These are phyloP conservation scores for Medicago ruthenica DNA, from an alignment of 306 rosid genomes.

Conservation along the genomic window DNA sequence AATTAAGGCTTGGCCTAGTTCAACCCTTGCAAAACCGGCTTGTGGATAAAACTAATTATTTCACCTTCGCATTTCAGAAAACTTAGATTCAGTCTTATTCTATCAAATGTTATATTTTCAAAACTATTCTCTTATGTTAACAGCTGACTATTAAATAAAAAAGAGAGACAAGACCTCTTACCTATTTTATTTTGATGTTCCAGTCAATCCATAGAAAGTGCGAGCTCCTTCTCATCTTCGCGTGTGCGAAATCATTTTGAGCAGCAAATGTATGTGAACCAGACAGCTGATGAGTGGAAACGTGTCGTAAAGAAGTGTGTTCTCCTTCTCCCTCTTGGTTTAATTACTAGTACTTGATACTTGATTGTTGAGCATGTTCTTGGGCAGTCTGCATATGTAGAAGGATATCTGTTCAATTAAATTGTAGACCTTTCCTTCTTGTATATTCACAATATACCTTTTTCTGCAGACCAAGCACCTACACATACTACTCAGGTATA, in stretches of 20 bases:
- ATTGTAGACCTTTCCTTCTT: slow-evolving; percentile 32
- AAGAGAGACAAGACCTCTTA: slow-evolving; percentile 30
- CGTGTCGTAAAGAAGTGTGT: slow-evolving; percentile 56
- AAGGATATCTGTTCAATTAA: slow-evolving; percentile 34
- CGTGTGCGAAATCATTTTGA: slow-evolving; percentile 46
- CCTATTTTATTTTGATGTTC: slow-evolving; percentile 43
- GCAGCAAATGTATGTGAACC: slow-evolving; percentile 48
- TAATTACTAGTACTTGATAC: slow-evolving; percentile 27
- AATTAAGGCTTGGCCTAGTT: no score
- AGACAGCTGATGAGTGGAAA: slow-evolving; percentile 56
- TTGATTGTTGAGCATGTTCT: slow-evolving; percentile 34
- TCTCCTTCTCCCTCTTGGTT: slow-evolving; percentile 41
- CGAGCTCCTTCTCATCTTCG: slow-evolving; percentile 47
- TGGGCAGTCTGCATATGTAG: slow-evolving; percentile 32
- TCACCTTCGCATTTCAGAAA: not conserved
- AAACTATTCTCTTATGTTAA: not conserved
- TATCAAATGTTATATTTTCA: slow-evolving; percentile 32
- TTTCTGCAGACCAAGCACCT: slow-evolving; percentile 63
- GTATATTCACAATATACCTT: slow-evolving; percentile 28
- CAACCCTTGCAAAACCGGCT: no score
- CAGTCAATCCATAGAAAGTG: slow-evolving; percentile 54
- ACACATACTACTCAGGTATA: slow-evolving; percentile 44
- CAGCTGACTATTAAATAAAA: slow-evolving; percentile 17
- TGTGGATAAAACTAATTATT: no score
- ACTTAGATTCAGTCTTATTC: slow-evolving; percentile 5